Evolutionary conservation across 2,329 filamentous ascomycete genomes (phyloP), one percentile per base, ranked within the genome.

Genomic region (Pyricularia sp.): DNA sequence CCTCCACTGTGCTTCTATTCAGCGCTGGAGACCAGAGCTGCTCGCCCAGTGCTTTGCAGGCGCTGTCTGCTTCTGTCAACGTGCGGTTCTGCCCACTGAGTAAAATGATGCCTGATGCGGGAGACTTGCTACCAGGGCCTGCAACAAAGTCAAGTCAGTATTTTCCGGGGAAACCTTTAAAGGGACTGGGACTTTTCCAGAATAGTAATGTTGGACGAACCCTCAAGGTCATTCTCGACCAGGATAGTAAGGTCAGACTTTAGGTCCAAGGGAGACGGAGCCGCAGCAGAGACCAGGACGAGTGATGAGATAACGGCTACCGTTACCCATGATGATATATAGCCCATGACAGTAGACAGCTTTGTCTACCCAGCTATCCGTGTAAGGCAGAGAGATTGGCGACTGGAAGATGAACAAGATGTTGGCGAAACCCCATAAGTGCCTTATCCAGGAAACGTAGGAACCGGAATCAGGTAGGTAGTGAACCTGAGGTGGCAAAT

Each of bases 151-250:
- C 26, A 59, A 28, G 55, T 59, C 13, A 59, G 22, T 62, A 16
- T 33, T 35, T 13, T 13, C 60, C 19, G n/a, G 5, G 5, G 31
- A 16, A 22, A 10, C 22, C n/a, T n/a, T n/a, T 31, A 26, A 8
- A 1, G n/a, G 4, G 22, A 33, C 4, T 9, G n/a, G 16, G 16
- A 9, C 3, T 7, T 31, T n/a, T 5, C 12, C 40, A 12, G 26
- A 4, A 4, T 1, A n/a, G 12, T 4, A 33, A 16, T 5, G 4
- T 55, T 10, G 22, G 13, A n/a, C 31, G 53, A 67, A 75, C 76
- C 77, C 70, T 73, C 72, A 40, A 79, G 73, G 63, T 79, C 76
- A 69, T 78, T 79, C 66, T 77, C 73, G 60, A 76, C 71, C 30
- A 78, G 65, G 30, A 79, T 70, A 6, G 74, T 75, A 57, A 78